phyloP scores from a whole-genome alignment of 768 basidiomycete genomes.

The Boletus pseudopeckii region DNA sequence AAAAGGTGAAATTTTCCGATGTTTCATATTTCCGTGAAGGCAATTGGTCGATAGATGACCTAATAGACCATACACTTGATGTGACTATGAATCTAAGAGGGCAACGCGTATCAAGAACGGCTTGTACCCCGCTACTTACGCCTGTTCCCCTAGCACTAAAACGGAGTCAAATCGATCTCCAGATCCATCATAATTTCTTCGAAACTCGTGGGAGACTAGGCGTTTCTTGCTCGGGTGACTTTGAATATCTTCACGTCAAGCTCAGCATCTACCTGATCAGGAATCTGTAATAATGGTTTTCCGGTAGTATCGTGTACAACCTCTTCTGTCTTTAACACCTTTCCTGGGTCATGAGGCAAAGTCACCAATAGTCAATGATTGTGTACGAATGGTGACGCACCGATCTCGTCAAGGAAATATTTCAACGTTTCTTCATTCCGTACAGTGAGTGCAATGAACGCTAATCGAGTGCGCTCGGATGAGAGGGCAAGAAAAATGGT shows the following conservation, averaged over 20 bases:
- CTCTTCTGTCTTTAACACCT: conserved; percentile 27
- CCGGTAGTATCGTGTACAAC: conserved; percentile 16
- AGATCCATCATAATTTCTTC: conserved; percentile 14
- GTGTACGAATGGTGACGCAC: conserved; percentile 14
- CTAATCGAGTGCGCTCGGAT: conserved; percentile 13
- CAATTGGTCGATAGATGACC: background rate
- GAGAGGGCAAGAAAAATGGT: conserved; percentile 39
- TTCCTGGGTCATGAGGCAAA: conserved; percentile 10
- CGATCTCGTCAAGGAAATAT: conserved; percentile 40
- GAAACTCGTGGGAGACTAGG: conserved; percentile 1
- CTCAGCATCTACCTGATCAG: conserved; percentile 33
- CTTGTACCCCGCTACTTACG: background rate
- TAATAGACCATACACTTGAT: background rate
- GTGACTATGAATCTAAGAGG: conserved; percentile 6
- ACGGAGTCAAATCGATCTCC: conserved; percentile 8
- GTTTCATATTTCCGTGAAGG: background rate
- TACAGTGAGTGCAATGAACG: conserved; percentile 41
- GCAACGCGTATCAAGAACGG: conserved; percentile 9
- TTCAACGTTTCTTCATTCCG: conserved; percentile 54
- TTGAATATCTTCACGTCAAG: conserved; percentile 45
- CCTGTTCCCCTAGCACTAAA: background rate
- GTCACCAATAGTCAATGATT: background rate
- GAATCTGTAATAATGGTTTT: conserved; percentile 23
- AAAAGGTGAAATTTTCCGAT: conserved; percentile 2
- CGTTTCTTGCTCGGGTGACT: conserved; percentile 27